Base-by-base conservation (phyloP, 176 grass and related monocot species). In the Alopecurus myosuroides region DNA sequence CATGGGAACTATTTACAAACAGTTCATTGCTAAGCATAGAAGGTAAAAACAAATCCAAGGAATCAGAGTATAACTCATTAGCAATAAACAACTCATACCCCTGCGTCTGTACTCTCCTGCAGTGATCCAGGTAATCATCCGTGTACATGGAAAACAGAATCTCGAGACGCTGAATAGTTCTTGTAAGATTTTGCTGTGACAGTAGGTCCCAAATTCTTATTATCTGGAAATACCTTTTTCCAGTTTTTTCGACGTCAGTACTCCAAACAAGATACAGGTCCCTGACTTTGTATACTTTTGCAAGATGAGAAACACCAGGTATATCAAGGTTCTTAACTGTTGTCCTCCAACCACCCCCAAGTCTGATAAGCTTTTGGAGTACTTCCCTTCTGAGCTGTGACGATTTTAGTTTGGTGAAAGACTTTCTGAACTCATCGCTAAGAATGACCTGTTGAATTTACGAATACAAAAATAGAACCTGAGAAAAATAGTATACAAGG, bases 121-220 rank as follows among this genome's bases (percentile, higher is more conserved):
- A 97, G 48, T 81, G 65, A 23, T 88, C 76, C 9, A 94, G 40
- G 74, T 94, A 94, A 31, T 77, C 83, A 84, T 94, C 85, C 8
- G 91, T 97, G 70, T 97, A 88, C 85, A 94, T 78, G 62, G 92
- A 97, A 72, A 94, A 97, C 11, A 97, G 34, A 90, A 92, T 86
- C 78, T 97, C 77, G 0, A 97, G 85, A 42, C 86, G 87, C 31
- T 77, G 82, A 14, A 97, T 11, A 69, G 82, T 74, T 79, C 74
- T 87, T 72, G 70, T 80, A 64, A 94, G 26, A n/a, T 92, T 51
- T 50, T 78, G 69, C 12, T 84, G 63, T n/a, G 91, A 82, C 14
- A 92, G 40, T 14, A 97, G 9, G 28, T 97, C 85, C 94, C 91
- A 97, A 28, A 97, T 74, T 76, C 87, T 97, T 61, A 97, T 84